A percentile compares a stretch with the other conserved stretches of the same genome.
Evolutionary conservation across 257 asterid species (phyloP).

Genomic region (Linderniella brevidens): DNA sequence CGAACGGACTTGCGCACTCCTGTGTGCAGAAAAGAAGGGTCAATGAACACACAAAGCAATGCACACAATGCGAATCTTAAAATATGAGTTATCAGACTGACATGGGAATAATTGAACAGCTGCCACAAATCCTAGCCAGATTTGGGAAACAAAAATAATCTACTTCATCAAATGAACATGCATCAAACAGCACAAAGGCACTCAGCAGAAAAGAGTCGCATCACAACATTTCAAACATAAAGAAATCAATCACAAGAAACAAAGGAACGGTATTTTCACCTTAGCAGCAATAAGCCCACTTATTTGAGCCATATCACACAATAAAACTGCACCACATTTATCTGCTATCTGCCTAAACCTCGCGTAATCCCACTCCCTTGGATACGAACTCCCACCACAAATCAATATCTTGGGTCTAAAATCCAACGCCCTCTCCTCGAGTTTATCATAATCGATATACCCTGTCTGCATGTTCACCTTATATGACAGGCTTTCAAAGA

Average conservation of each 20-base stretch:
- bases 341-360: constrained; percentile 85
- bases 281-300: constrained; percentile 97
- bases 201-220: background rate
- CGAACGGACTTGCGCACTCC: constrained; percentile 81
- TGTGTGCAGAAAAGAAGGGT: constrained; percentile 16
- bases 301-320: constrained; percentile 98
- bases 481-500: constrained; percentile 81
- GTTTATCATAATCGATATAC: constrained; percentile 74
- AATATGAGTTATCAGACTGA: no score
- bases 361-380: constrained; percentile 91
- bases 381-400: constrained; percentile 94
- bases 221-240: no score
- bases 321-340: constrained; percentile 87
- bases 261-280: constrained; percentile 23
- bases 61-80: background rate
- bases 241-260: no score
- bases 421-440: constrained; percentile 93
- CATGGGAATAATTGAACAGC: no score
- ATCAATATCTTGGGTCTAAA: constrained; percentile 93
- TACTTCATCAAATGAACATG: no score
- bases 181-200: no score
- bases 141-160: no score
- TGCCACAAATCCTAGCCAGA: no score
- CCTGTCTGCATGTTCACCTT: constrained; percentile 93
- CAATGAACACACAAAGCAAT: background rate